Base-by-base conservation (phyloP, 805 yeast genomes). In the Saccharomycopsis vini region DNA sequence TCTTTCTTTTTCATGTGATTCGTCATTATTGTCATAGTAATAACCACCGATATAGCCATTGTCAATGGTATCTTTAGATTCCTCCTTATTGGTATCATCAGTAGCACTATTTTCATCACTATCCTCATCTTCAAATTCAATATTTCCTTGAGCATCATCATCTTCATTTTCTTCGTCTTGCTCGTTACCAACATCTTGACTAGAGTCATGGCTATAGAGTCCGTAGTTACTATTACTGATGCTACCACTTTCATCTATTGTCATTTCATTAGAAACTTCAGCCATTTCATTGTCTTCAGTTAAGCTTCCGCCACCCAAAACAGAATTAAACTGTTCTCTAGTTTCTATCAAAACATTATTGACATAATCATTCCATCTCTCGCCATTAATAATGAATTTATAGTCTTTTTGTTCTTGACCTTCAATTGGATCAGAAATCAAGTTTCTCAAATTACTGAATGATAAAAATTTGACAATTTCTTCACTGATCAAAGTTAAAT, bases 321-420 rank as follows among this genome's bases (percentile, higher is more conserved):
- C 82, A 9, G 95, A 88, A 61, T 90, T 92, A 62, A 92, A 92
- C 64, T 88, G 89, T 59, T 88, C 95, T 52, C 98, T 73, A 2
- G 95, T 87, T 55, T 86, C 95, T 50, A 82, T 84, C 49, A 92
- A 68, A 1, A 87, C 81, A 47, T 82, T 80, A 47, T 80, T 81
- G 6, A 87, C 95, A 60, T 90, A 92, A 38, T 76, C 71, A 42
- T 76, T 77, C 97, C 97, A 89, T 10, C 69, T 74, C 3, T 68
- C 69, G 6, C 75, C 75, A 39, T 62, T 61, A 16, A 60, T 47
- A 4, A 62, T 58, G 15, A 57, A 54, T 34, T 59, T 59, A 43
- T 73, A 57, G 4, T 71, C 69, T 3, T 73, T 71, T 60, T 59
- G 43, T 62, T 59, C n/a, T 60, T 60, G 43, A 55, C 61, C 45